A percentile compares a stretch with the other conserved stretches of the same genome.
These are phyloP conservation scores for Chlamydomonas incerta DNA, from an alignment of 139 green algal genomes.

Conservation along the genomic window DNA sequence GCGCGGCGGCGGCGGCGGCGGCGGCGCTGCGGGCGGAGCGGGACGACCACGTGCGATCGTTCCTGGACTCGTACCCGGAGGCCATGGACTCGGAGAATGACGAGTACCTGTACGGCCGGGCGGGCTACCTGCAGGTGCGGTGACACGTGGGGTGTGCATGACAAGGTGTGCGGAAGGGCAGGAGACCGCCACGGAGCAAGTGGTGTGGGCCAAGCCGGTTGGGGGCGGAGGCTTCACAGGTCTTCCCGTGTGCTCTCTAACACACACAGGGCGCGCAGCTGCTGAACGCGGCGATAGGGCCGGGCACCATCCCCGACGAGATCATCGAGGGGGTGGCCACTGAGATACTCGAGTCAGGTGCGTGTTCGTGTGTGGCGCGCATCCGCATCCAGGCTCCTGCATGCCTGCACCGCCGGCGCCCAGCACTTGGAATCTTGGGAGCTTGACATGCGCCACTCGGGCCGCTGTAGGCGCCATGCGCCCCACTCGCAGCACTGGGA, in stretches of 20 bases:
- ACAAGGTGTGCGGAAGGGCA: no score
- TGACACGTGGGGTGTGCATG: neutral
- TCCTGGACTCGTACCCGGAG: conserved; percentile 11
- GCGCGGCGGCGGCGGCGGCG: neutral
- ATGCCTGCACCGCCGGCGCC: no score
- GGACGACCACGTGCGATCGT: conserved; percentile 21
- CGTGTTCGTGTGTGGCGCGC: neutral
- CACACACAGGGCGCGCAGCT: conserved; percentile 32
- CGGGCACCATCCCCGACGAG: conserved; percentile 25
- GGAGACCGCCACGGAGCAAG: no score
- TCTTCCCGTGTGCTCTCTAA: no score
- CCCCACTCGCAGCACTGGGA: no score
- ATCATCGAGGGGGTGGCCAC: conserved; percentile 22
- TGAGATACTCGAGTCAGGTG: conserved; percentile 41
- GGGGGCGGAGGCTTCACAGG: no score
- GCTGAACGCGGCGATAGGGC: conserved; percentile 33
- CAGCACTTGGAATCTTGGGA: no score
- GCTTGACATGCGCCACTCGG: no score
- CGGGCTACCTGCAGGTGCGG: conserved; percentile 42
- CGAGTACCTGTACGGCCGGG: conserved; percentile 37
- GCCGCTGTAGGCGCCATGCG: no score
- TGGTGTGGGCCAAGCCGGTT: no score
- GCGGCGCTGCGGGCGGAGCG: neutral
- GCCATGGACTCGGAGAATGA: conserved; percentile 40
- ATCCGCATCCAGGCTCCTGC: no score